These are phyloP conservation scores for Penicillium alfredii DNA, from an alignment of 495 filamentous ascomycete species.

Conservation along the genomic window DNA sequence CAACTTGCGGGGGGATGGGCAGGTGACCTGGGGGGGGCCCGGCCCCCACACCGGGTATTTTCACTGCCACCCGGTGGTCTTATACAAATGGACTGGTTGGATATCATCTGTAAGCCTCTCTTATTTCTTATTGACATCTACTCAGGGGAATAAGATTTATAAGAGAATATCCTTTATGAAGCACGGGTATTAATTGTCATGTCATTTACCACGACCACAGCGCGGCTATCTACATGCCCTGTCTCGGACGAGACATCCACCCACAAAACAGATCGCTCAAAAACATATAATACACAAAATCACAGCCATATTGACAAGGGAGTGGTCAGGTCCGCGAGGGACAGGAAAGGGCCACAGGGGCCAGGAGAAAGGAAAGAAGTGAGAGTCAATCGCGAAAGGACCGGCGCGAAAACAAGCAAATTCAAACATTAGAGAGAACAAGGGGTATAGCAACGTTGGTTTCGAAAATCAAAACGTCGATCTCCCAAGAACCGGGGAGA, in stretches of 20 bases:
- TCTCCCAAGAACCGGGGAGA: constrained; percentile 21
- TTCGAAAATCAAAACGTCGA: constrained; percentile 28
- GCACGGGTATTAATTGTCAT: constrained; percentile 11
- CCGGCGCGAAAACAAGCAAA: constrained; percentile 18
- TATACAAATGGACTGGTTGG: too few species aligned
- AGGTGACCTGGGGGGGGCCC: constrained; percentile 17
- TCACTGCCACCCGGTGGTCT: too few species aligned
- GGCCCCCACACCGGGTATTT: constrained; percentile 10
- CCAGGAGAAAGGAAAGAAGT: neutral
- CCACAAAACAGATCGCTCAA: constrained; percentile 6
- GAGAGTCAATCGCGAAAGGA: constrained; percentile 8
- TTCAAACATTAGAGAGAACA: constrained; percentile 33
- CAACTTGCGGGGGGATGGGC: constrained; percentile 21
- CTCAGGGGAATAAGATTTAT: too few species aligned
- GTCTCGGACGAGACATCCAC: constrained; percentile 9
- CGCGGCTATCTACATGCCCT: constrained; percentile 29
- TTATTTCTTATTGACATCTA: too few species aligned
- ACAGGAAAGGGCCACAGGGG: constrained; percentile 1
- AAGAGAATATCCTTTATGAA: too few species aligned
- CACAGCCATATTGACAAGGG: constrained; percentile 11
- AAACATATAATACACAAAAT: constrained; percentile 20
- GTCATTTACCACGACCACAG: constrained; percentile 25
- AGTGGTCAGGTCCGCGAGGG: neutral
- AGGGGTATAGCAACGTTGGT: constrained; percentile 30
- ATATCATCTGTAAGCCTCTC: too few species aligned